phyloP scores from a whole-genome alignment of 768 basidiomycete genomes.

The Lactarius hatsudake region DNA sequence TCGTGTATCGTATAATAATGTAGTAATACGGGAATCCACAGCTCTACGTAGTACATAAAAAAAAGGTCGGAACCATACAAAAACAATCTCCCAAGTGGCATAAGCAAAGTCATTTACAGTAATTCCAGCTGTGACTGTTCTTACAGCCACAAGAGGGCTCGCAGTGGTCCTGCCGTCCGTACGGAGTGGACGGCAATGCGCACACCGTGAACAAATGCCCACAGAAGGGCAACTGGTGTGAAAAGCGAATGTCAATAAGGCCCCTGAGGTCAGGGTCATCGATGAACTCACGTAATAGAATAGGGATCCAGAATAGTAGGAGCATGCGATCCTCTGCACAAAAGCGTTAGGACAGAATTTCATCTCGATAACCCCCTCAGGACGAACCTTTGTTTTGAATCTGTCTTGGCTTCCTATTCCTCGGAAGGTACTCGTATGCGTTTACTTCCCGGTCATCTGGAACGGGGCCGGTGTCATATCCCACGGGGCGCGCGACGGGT shows the following conservation, averaged over 20 bases:
- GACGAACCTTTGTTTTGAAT: slow-evolving; percentile 67
- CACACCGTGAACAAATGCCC: slow-evolving; percentile 34
- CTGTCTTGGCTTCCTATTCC: slow-evolving; percentile 42
- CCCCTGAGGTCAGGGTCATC: background rate
- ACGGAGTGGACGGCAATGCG: slow-evolving; percentile 26
- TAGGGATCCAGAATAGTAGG: slow-evolving; percentile 81
- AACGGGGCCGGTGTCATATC: slow-evolving; percentile 46
- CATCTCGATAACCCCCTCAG: background rate
- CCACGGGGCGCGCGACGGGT: slow-evolving; percentile 36
- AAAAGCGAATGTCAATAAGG: background rate
- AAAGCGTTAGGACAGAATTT: background rate
- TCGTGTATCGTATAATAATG: slow-evolving; percentile 14
- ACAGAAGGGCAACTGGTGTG: slow-evolving; percentile 34
- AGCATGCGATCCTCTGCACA: slow-evolving; percentile 78
- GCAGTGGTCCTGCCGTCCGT: slow-evolving; percentile 23
- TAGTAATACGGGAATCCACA: slow-evolving; percentile 15
- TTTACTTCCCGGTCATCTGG: slow-evolving; percentile 64
- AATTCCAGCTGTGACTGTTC: background rate
- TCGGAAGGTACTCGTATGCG: slow-evolving; percentile 62
- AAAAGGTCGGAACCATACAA: slow-evolving; percentile 4
- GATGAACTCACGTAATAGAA: slow-evolving; percentile 65
- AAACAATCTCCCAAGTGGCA: background rate
- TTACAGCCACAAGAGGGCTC: slow-evolving; percentile 25
- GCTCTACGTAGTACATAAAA: slow-evolving; percentile 7
- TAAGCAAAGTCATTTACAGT: background rate